Evolutionary conservation across 208 protist genomes (phyloP), one percentile per base, ranked within the genome.

Genomic region (Porcisia hertigi): DNA sequence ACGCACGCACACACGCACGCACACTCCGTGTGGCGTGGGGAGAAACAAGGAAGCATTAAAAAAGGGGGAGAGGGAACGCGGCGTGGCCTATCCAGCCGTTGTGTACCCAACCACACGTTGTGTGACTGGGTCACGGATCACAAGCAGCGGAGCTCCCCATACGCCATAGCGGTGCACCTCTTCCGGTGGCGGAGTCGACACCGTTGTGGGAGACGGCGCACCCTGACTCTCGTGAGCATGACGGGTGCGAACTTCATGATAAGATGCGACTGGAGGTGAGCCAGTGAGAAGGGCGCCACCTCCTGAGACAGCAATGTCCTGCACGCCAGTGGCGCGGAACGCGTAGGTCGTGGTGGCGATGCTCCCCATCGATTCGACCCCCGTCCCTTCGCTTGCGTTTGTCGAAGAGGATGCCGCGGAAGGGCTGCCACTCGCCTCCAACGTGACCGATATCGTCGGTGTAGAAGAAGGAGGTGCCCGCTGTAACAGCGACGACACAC

Each of bases 41-140:
- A 66, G 23, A 49, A 23, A 30, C 12, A 30, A 18, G 23, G 36
- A 12, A 23, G 3, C 30, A 64, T 18, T 53, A 16, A 53, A 12
- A 62, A 11, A 20, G 62, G 39, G 18, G 7, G 8, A 41, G 20
- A 23, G 20, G 62, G 14, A 30, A 2, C 20, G 45, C 45, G 11
- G 47, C 49, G 59, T 43, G 23, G 54, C 43, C 55, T 47, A 34
- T 9, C n/a, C 36, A 1, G 7, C 55, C 6, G 64, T 76, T 6
- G 76, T 72, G 77, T 91, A 91, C 34, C 84, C 87, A n/a, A 78
- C 57, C 30, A 91, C 74, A 36, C 73, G 73, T 41, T 71, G 70
- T 12, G 76, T 89, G 11, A 53, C 41, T 41, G 74, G 66, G 39
- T 91, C 82, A 9, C 87, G 84, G 75, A 84, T 23, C 65, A 84